These are phyloP conservation scores for Ammopiptanthus mongolicus DNA, from an alignment of 306 rosid genomes.

Conservation along the genomic window DNA sequence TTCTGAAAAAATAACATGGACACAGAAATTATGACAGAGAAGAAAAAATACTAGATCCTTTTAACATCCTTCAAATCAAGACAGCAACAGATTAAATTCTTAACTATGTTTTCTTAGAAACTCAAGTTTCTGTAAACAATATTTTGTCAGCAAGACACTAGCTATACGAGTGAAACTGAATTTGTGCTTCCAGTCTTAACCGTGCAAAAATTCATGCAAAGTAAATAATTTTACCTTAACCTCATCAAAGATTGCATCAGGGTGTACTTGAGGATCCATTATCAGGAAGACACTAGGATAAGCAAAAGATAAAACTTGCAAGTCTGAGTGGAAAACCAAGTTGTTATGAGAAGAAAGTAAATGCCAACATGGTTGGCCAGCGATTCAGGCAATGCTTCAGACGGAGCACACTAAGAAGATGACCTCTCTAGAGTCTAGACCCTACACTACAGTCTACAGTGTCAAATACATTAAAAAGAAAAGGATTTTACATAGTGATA, in stretches of 20 bases:
- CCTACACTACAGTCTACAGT: not conserved
- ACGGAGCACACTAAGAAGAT: slow-evolving; percentile 32
- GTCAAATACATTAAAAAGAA: not conserved
- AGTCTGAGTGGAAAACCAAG: not conserved
- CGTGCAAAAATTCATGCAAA: not conserved
- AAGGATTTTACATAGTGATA: slow-evolving; percentile 18
- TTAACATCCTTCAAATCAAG: not conserved
- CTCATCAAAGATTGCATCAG: slow-evolving; percentile 21
- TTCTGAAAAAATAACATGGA: slow-evolving; percentile 29
- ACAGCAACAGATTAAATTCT: not conserved
- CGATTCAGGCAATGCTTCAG: slow-evolving; percentile 34
- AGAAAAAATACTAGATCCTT: not conserved
- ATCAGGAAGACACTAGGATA: not conserved
- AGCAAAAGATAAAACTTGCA: not conserved
- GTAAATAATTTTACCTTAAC: slow-evolving; percentile 20
- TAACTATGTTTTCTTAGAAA: not conserved
- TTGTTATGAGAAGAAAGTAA: not conserved
- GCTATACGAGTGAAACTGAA: not conserved
- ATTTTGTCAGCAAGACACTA: not conserved
- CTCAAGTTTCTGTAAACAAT: not conserved
- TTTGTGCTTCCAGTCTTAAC: not conserved
- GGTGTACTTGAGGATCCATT: slow-evolving; percentile 35
- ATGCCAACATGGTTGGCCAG: not conserved
- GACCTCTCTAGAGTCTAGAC: not conserved
- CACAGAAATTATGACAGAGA: not conserved